phyloP scores from a whole-genome alignment of 2,329 filamentous ascomycete genomes.

The Fonsecaea pugnacius region DNA sequence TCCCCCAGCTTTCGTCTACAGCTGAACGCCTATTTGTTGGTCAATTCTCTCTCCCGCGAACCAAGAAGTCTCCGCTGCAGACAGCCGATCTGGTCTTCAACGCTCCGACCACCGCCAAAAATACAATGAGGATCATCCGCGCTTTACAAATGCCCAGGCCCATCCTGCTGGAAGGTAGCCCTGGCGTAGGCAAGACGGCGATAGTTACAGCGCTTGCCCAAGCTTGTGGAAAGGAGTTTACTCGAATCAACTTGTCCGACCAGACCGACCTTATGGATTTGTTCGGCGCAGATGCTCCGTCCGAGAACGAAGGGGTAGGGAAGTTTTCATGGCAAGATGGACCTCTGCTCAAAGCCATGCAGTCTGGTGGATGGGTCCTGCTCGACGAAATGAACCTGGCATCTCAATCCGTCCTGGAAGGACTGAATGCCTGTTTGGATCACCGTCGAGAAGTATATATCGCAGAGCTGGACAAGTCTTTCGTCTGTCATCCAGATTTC shows the following conservation, averaged over 20 bases:
- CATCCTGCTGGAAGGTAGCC: slow-evolving; percentile 91
- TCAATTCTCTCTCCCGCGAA: slow-evolving; percentile 66
- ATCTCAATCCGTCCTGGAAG: slow-evolving; percentile 94
- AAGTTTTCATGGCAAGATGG: slow-evolving; percentile 96
- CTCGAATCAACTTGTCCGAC: slow-evolving; percentile 94
- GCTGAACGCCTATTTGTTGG: slow-evolving; percentile 67
- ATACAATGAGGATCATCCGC: slow-evolving; percentile 86
- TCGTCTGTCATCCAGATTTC: slow-evolving; percentile 85
- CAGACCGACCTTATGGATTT: slow-evolving; percentile 98
- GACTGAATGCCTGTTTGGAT: slow-evolving; percentile 93
- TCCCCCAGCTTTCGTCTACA: slow-evolving; percentile 62
- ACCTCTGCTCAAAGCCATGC: slow-evolving; percentile 94
- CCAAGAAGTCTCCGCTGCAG: slow-evolving; percentile 47
- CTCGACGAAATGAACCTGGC: slow-evolving; percentile 99
- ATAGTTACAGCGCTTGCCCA: slow-evolving; percentile 82
- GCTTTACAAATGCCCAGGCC: slow-evolving; percentile 88
- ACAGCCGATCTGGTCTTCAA: slow-evolving; percentile 75
- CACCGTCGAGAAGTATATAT: slow-evolving; percentile 96
- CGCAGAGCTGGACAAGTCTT: slow-evolving; percentile 91
- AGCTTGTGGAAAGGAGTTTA: slow-evolving; percentile 78
- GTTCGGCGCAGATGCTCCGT: slow-evolving; percentile 93
- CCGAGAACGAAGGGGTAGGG: slow-evolving; percentile 88
- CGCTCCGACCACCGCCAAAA: slow-evolving; percentile 85
- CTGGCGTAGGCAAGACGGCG: slow-evolving; percentile 98
- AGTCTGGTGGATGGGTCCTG: slow-evolving; percentile 92